Conservation (phyloP, 2,329 filamentous ascomycete species). For the Colletotrichum salicis region DNA sequence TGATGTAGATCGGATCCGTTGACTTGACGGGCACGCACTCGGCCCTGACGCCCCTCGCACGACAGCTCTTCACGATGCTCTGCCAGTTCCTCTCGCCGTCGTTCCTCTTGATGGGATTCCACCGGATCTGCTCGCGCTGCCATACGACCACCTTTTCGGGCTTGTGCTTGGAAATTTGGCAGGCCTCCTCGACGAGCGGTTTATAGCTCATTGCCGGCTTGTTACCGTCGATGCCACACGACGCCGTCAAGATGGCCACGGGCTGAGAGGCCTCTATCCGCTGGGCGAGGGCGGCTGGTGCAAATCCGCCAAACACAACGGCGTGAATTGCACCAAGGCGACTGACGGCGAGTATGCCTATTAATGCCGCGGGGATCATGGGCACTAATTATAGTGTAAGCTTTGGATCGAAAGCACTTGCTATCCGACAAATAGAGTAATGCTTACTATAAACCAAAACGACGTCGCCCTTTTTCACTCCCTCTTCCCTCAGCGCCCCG, state of each 20-base stretch:
- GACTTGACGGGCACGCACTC: slow-evolving; percentile 82
- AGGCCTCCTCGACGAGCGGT: slow-evolving; percentile 79
- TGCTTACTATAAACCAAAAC: slow-evolving; percentile 86
- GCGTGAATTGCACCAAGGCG: slow-evolving; percentile 89
- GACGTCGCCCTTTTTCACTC: slow-evolving; percentile 84
- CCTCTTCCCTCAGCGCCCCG: slow-evolving; percentile 83
- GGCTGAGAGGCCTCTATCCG: slow-evolving; percentile 86
- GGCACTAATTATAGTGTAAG: slow-evolving; percentile 71
- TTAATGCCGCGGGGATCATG: slow-evolving; percentile 91
- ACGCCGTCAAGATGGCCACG: slow-evolving; percentile 83
- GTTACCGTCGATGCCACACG: slow-evolving; percentile 88
- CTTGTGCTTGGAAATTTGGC: slow-evolving; percentile 75
- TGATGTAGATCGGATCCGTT: slow-evolving; percentile 86
- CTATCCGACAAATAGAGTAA: neutral
- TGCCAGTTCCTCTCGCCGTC: slow-evolving; percentile 84
- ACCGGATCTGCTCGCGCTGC: slow-evolving; percentile 81
- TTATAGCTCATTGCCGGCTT: slow-evolving; percentile 85
- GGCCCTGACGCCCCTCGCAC: slow-evolving; percentile 73
- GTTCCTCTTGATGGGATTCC: slow-evolving; percentile 75
- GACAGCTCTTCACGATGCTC: slow-evolving; percentile 76
- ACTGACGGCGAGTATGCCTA: slow-evolving; percentile 84
- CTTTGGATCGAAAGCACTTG: neutral
- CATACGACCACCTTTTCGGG: slow-evolving; percentile 80
- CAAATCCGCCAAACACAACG: slow-evolving; percentile 94
- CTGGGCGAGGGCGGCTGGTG: slow-evolving; percentile 82